Percentiles rank a stretch among this genome's conserved stretches.
Conservation (phyloP, 2,329 filamentous ascomycete genomes). For the Ophidiomyces ophidiicola region DNA sequence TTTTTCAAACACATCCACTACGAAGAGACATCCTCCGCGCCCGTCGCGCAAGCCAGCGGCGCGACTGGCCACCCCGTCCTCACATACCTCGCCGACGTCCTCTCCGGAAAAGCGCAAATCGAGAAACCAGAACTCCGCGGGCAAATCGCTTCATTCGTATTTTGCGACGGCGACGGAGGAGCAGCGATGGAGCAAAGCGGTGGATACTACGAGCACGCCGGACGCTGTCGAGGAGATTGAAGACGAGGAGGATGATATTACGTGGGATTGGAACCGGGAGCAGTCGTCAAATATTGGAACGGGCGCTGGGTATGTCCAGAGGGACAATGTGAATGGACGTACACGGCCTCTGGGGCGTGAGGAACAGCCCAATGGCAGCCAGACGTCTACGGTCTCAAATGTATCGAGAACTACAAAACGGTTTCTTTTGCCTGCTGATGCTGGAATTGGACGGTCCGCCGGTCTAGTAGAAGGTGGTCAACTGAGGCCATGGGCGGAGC, state of each 20-base stretch:
- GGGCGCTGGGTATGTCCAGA: background rate
- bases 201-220: slow-evolving; percentile 10
- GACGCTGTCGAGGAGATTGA: slow-evolving; percentile 26
- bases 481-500: slow-evolving; percentile 64
- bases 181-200: slow-evolving; percentile 25
- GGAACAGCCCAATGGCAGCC: slow-evolving; percentile 7
- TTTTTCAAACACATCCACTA: background rate
- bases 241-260: slow-evolving; percentile 14
- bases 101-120: slow-evolving; percentile 24
- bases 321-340: background rate
- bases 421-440: slow-evolving; percentile 19
- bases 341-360: background rate
- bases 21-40: background rate
- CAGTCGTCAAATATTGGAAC: background rate
- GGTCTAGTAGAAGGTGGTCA: slow-evolving; percentile 25
- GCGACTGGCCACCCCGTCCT: no score
- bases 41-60: no score
- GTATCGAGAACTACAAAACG: slow-evolving; percentile 19
- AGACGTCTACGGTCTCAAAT: no score
- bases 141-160: slow-evolving; percentile 32
- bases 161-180: slow-evolving; percentile 30
- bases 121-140: slow-evolving; percentile 13
- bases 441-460: background rate
- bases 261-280: background rate
- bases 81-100: slow-evolving; percentile 18